Base-by-base conservation (phyloP, 169 alveolate species). In the Plasmodium ovale region DNA sequence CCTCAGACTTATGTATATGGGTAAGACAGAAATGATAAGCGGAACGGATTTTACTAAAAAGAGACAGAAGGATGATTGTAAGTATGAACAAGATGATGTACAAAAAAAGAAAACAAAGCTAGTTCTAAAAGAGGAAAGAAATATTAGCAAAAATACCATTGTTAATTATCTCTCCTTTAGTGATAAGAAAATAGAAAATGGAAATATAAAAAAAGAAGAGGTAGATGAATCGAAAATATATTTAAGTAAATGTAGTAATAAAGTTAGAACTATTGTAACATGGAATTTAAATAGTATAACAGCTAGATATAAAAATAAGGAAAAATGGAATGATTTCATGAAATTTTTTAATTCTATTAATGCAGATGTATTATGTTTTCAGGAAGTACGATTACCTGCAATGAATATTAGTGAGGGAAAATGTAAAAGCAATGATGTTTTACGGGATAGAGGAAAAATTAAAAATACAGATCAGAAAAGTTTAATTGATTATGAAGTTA, bases 231-330 rank as follows among this genome's bases (percentile, higher is more conserved):
- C 10, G n/a, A 44, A 44, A 44, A 44, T 44, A 44, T 44, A 44
- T 12, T 44, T 44, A 44, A 44, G 54, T 65, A 14, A 53, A 42
- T 5, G 19, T 9, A 21, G 53, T 2, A 56, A 44, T 16, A 35
- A 74, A 19, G 72, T 74, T 23, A 58, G 47, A 42, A 74, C 25
- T 16, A 60, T 74, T 1, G 84, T 82, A 3, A 82, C 90, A 2
- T 82, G 90, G 90, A 82, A 82, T 35, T 53, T 82, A 71, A 82
- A 82, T 31, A 82, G 90, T 16, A 82, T 82, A 64, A 82, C 90
- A 1, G 90, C 67, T 1, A 29, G 90, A 21, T 59, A 82, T 70
- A 82, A 82, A 25, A 82, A 82, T 27, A 82, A 51, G 16, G 71
- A 64, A 1, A 82, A 82, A 35, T 82, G 90, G 90, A 47, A 64